Percentiles rank a stretch among this genome's conserved stretches.
Evolutionary conservation across 495 filamentous ascomycete species (phyloP).

Genomic region (Letharia columbiana): DNA sequence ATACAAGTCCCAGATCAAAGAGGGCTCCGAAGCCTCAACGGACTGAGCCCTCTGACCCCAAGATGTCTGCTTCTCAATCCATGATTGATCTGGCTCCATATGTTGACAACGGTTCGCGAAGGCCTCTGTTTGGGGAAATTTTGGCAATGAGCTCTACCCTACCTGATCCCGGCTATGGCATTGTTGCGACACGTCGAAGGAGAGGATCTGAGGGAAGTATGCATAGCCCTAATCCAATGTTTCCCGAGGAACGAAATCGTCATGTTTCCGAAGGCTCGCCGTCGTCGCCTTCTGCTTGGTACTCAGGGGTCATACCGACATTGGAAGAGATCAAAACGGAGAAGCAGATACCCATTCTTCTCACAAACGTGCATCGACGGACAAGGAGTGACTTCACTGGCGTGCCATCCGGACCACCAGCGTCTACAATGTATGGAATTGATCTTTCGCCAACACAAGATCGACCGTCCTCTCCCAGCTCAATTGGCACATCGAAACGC

Average conservation of each 20-base stretch:
- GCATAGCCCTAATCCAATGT: constrained; percentile 43
- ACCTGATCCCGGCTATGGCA: constrained; percentile 36
- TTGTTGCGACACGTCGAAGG: constrained; percentile 34
- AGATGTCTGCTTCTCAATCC: constrained; percentile 26
- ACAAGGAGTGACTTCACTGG: constrained; percentile 38
- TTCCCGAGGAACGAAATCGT: constrained; percentile 31
- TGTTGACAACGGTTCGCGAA: constrained; percentile 23
- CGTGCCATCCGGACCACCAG: constrained; percentile 12
- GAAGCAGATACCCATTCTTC: constrained; percentile 24
- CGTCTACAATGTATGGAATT: constrained; percentile 11
- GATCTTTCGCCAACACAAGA: constrained; percentile 20
- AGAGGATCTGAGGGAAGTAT: constrained; percentile 49
- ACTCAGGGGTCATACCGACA: constrained; percentile 40
- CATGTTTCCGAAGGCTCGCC: constrained; percentile 33
- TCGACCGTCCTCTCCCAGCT: constrained; percentile 20
- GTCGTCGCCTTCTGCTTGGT: constrained; percentile 51
- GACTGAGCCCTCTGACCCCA: constrained; percentile 7
- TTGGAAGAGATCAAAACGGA: constrained; percentile 39
- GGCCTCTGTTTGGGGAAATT: constrained; percentile 46
- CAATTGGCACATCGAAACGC: constrained; percentile 30
- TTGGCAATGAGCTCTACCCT: constrained; percentile 35
- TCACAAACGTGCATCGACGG: constrained; percentile 36
- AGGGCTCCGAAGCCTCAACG: constrained; percentile 16
- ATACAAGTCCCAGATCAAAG: constrained; percentile 16
- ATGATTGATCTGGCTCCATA: constrained; percentile 25